These are phyloP conservation scores for Plantago rigida DNA, from an alignment of 305 asterid species.

Conservation along the genomic window DNA sequence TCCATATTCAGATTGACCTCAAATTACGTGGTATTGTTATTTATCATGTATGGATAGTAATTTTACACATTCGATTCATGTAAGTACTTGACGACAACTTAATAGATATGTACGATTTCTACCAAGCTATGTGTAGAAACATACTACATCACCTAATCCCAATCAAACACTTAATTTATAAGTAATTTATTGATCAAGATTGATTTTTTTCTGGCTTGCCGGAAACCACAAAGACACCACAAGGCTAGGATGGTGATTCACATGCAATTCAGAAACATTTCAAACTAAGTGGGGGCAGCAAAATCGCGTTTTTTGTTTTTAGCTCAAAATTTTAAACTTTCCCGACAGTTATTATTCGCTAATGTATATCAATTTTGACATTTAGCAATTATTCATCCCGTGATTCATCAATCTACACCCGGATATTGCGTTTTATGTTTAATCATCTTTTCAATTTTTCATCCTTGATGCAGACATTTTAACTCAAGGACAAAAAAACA, in stretches of 20 bases:
- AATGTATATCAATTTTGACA: slow-evolving; percentile 26
- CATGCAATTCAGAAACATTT: slow-evolving; percentile 8
- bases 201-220: slow-evolving; percentile 8
- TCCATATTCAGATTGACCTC: too few relatives aligned
- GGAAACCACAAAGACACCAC: not conserved
- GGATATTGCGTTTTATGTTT: not conserved
- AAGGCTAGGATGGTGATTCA: not conserved
- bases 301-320: not conserved
- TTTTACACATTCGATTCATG: too few relatives aligned
- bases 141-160: not conserved
- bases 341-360: slow-evolving; percentile 17
- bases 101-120: too few relatives aligned
- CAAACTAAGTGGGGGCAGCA: slow-evolving; percentile 30
- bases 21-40: too few relatives aligned
- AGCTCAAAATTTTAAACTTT: slow-evolving; percentile 20
- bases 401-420: slow-evolving; percentile 29
- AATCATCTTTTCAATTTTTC: not conserved
- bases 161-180: not conserved
- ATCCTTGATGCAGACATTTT: not conserved
- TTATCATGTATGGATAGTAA: too few relatives aligned
- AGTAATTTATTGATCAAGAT: not conserved
- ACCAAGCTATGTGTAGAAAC: too few relatives aligned
- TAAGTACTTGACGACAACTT: too few relatives aligned
- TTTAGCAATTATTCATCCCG: slow-evolving; percentile 37
- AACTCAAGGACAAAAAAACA: not conserved